Conservation (phyloP, 139 green algal genomes). For the Tetraselmis striata region DNA sequence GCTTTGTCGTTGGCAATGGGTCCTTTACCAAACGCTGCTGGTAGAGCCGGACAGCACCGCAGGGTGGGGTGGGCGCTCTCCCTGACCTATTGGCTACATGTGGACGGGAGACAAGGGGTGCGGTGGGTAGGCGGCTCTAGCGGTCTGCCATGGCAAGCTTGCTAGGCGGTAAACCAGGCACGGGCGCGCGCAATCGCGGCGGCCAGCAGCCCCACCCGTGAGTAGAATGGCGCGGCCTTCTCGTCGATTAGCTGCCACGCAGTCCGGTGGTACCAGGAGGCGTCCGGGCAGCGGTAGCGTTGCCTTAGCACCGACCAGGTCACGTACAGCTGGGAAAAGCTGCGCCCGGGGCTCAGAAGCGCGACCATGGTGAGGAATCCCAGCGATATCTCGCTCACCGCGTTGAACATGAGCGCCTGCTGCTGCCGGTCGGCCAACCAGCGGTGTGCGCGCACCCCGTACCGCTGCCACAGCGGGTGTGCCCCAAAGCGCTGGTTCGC, state of each 20-base stretch:
- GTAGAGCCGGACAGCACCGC: no score
- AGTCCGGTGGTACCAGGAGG: not conserved
- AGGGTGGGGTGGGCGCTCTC: no score
- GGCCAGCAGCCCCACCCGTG: not conserved
- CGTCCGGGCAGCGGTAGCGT: not conserved
- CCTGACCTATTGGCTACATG: not conserved
- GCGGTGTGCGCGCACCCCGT: not conserved
- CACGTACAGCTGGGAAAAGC: not conserved
- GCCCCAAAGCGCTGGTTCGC: not conserved
- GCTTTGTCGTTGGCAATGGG: no score
- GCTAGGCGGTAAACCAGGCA: not conserved
- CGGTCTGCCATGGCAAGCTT: not conserved
- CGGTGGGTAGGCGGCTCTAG: not conserved
- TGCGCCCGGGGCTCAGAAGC: not conserved
- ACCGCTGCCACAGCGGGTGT: not conserved
- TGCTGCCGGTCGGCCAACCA: not conserved
- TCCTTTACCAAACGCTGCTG: no score
- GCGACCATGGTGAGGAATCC: not conserved
- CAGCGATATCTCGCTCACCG: not conserved
- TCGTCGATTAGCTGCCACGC: not conserved
- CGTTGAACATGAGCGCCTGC: not conserved
- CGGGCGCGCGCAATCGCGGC: not conserved
- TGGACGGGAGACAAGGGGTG: not conserved
- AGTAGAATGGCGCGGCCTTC: not conserved
- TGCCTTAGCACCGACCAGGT: not conserved